A percentile compares a stretch with the other conserved stretches of the same genome.
Conservation (phyloP, 2,329 filamentous ascomycete genomes). For the Diaporthe amygdali region DNA sequence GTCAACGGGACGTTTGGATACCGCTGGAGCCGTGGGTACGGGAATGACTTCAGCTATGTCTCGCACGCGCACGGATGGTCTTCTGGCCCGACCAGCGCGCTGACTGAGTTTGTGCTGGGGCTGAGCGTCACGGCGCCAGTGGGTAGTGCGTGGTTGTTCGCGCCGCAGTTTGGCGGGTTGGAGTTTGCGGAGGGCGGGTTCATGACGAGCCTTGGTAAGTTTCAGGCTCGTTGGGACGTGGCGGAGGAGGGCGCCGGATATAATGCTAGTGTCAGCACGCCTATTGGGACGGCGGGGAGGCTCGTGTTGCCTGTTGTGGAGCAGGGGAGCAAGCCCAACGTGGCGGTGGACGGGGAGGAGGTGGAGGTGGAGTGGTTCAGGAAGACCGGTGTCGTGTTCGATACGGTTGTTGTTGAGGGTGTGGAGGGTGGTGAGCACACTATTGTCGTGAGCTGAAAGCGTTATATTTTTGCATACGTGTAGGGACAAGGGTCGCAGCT, state of each 20-base stretch:
- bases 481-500: not conserved
- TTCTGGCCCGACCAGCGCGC: conserved; percentile 50
- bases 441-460: conserved; percentile 20
- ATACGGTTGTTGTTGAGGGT: conserved; percentile 22
- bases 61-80: conserved; percentile 58
- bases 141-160: conserved; percentile 42
- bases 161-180: conserved; percentile 46
- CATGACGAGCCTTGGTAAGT: conserved; percentile 43
- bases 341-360: conserved; percentile 30
- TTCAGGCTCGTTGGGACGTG: conserved; percentile 37
- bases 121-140: conserved; percentile 42
- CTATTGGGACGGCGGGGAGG: conserved; percentile 31
- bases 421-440: conserved; percentile 21
- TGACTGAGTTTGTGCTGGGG: conserved; percentile 50
- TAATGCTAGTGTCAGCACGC: conserved; percentile 31
- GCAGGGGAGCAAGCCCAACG: conserved; percentile 17
- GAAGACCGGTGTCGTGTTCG: conserved; percentile 20
- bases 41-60: conserved; percentile 50
- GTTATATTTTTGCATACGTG: not conserved
- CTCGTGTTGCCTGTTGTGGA: conserved; percentile 31
- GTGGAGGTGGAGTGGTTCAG: conserved; percentile 19
- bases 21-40: conserved; percentile 56
- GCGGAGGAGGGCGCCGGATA: conserved; percentile 25
- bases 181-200: conserved; percentile 45
- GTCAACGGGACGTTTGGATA: conserved; percentile 63